phyloP scores from a whole-genome alignment of 2,329 filamentous ascomycete genomes.

The Hypoxylon sp. region DNA sequence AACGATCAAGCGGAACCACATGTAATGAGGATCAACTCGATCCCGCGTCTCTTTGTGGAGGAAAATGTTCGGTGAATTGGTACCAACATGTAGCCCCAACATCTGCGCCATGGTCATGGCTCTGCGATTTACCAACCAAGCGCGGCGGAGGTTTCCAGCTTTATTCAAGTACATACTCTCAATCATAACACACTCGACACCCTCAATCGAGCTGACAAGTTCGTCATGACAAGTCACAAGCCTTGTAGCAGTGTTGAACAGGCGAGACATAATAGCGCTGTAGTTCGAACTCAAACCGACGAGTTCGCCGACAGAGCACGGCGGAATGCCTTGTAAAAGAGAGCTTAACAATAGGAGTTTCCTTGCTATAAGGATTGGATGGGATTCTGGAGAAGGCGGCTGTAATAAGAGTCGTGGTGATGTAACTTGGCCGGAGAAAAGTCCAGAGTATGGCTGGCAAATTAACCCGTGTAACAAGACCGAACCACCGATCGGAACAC shows the following conservation, averaged over 20 bases:
- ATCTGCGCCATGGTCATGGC: conserved; percentile 63
- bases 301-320: conserved; percentile 20
- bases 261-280: conserved; percentile 28
- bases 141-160: conserved; percentile 61
- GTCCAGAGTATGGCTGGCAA: conserved; percentile 53
- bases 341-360: conserved; percentile 57
- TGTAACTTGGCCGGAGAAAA: conserved; percentile 37
- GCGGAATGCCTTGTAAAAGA: conserved; percentile 55
- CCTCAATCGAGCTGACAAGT: conserved; percentile 62
- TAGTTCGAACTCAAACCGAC: conserved; percentile 23
- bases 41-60: conserved; percentile 49
- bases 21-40: conserved; percentile 54
- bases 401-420: conserved; percentile 55
- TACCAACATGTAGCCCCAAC: conserved; percentile 54
- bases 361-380: conserved; percentile 60
- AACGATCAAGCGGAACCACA: conserved; percentile 64
- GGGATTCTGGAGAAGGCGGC: conserved; percentile 49
- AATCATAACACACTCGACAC: conserved; percentile 66
- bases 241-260: conserved; percentile 52
- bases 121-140: conserved; percentile 63
- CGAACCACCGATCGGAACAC: conserved; percentile 52
- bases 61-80: conserved; percentile 25
- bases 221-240: conserved; percentile 64
- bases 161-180: conserved; percentile 64
- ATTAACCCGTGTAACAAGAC: conserved; percentile 57